Evolutionary conservation across 2,329 filamentous ascomycete genomes (phyloP), one percentile per base, ranked within the genome.

Genomic region (Alternaria sp.): DNA sequence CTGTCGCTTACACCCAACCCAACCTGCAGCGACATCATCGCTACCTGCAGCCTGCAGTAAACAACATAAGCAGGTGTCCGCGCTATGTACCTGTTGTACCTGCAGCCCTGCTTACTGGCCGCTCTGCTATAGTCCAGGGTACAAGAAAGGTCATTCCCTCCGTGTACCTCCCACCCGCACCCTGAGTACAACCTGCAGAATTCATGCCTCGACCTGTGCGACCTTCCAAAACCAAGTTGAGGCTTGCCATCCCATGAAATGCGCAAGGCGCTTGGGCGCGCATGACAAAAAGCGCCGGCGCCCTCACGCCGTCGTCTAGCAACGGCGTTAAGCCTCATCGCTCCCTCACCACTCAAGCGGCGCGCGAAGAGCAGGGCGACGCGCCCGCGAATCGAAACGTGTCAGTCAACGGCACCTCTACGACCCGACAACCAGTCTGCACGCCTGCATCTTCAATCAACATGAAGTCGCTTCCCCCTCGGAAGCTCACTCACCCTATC

Each of bases 301-400:
- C 62, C 60, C 63, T 65, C 49, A 56, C 37, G 50, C 20, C 60
- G 55, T 14, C 43, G 25, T 59, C 45, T 18, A 60, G 45, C 30
- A 58, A 53, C 26, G 62, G 55, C 62, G 59, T 58, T 23, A 61
- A 63, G 62, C 57, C 58, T 60, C 54, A 25, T 57, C 58, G 46
- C 41, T n/a, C 28, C 44, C 28, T 58, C 60, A 61, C 59, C 50
- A 63, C 64, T 64, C 59, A 67, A 49, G 37, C 47, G 44, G 12
- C 47, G 53, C 55, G 20, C 28, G 44, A 51, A 67, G 55, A 44
- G 28, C 59, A 60, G 58, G 49, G 68, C 69, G 68, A 70, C 58
- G 55, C 69, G 71, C 71, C 66, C 23, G 43, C 43, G 61, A 58
- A 50, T 62, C 43, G 55, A 55, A 54, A 58, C 53, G 26, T 57